These are phyloP conservation scores for Aspergillus sclerotialis DNA, from an alignment of 2,329 filamentous ascomycete genomes.

Conservation along the genomic window DNA sequence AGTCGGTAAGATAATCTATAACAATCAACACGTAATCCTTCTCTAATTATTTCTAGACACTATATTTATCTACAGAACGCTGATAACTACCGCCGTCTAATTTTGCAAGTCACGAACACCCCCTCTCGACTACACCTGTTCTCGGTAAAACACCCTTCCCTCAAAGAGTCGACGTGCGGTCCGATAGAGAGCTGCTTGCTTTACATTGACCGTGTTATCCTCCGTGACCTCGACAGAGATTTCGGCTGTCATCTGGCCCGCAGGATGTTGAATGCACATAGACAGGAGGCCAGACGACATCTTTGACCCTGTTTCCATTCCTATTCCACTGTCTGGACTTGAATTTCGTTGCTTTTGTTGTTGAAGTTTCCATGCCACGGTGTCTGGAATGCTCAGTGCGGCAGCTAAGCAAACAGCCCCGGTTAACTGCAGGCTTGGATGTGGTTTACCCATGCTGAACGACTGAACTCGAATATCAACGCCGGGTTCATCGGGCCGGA, in stretches of 20 bases:
- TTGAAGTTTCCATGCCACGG: conserved; percentile 10
- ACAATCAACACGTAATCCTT: too few species aligned
- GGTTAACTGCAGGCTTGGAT: conserved; percentile 20
- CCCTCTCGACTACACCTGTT: too few species aligned
- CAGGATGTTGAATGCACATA: conserved; percentile 9
- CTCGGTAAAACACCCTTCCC: too few species aligned
- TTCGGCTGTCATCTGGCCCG: conserved; percentile 11
- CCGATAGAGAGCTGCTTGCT: conserved; percentile 11
- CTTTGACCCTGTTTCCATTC: conserved; percentile 5
- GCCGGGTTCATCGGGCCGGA: conserved; percentile 44
- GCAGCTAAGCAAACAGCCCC: conserved; percentile 20
- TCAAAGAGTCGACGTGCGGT: conserved; percentile 17
- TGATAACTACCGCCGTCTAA: too few species aligned
- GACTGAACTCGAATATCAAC: conserved; percentile 18
- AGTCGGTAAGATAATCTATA: too few species aligned
- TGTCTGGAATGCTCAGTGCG: conserved; percentile 14
- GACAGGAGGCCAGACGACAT: conserved; percentile 7
- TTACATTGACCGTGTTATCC: conserved; percentile 4
- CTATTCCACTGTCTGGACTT: conserved; percentile 11
- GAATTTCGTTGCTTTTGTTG: not conserved
- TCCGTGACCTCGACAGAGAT: conserved; percentile 4
- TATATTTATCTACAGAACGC: too few species aligned
- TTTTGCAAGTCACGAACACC: too few species aligned
- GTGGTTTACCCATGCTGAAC: conserved; percentile 18
- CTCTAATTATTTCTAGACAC: too few species aligned